Percentiles rank a stretch among this genome's conserved stretches.
Conservation (phyloP, 371 early-diverging fungal genomes). For the Mortierella sp. region DNA sequence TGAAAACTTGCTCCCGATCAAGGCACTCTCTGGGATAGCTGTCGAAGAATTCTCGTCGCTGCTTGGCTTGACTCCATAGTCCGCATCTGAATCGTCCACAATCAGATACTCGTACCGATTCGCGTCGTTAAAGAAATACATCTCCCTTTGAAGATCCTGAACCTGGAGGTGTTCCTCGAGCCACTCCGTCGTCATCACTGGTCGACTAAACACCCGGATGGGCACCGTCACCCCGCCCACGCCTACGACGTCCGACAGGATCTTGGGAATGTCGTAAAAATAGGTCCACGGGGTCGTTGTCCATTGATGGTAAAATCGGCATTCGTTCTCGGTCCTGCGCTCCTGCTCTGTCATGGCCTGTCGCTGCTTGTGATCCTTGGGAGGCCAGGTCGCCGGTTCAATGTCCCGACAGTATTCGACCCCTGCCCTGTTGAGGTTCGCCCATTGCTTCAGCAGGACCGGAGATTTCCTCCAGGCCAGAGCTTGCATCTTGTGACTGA, state of each 20-base stretch:
- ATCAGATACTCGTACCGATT: constrained; percentile 68
- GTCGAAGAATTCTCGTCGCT: neutral
- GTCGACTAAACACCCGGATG: constrained; percentile 45
- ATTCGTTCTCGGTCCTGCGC: constrained; percentile 17
- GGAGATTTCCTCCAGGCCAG: constrained; percentile 35
- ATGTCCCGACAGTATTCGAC: constrained; percentile 39
- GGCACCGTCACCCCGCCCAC: constrained; percentile 33
- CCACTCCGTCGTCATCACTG: constrained; percentile 44
- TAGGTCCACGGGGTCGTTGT: constrained; percentile 71
- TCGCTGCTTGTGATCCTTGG: constrained; percentile 13
- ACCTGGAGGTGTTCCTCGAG: constrained; percentile 32
- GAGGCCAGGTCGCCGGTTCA: constrained; percentile 24
- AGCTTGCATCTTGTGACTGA: constrained; percentile 35
- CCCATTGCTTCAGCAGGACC: constrained; percentile 31
- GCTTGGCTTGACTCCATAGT: constrained; percentile 35
- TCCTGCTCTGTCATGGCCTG: constrained; percentile 27
- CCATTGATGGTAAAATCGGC: constrained; percentile 59
- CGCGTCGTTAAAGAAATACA: constrained; percentile 64
- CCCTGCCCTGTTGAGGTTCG: constrained; percentile 23
- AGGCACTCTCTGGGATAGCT: neutral
- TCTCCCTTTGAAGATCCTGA: constrained; percentile 50
- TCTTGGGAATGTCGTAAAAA: constrained; percentile 63
- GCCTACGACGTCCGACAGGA: constrained; percentile 21
- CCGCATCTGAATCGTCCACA: constrained; percentile 57
- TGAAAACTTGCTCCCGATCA: neutral